phyloP scores from a whole-genome alignment of 192 early-diverging fungal species.

The Diversispora eburnea region DNA sequence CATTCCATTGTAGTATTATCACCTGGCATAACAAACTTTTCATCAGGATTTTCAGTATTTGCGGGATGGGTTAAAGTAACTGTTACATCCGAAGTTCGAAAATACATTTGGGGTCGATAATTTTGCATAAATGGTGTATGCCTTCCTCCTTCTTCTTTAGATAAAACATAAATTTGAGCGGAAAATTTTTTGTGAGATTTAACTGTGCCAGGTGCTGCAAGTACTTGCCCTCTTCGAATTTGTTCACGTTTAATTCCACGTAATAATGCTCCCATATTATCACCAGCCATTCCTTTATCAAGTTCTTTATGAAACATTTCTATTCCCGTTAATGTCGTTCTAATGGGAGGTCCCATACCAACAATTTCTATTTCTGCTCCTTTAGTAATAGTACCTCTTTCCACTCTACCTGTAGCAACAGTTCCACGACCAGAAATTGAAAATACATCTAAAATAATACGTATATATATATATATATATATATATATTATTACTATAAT shows the following conservation, averaged over 20 bases:
- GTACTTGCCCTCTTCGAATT: conserved; percentile 90
- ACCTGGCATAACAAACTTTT: conserved; percentile 98
- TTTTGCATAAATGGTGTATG: conserved; percentile 97
- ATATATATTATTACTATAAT: too few species aligned
- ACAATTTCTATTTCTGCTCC: conserved; percentile 96
- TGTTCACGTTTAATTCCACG: conserved; percentile 98
- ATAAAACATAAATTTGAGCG: conserved; percentile 90
- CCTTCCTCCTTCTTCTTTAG: conserved; percentile 97
- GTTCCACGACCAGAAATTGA: conserved; percentile 98
- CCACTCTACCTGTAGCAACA: conserved; percentile 92
- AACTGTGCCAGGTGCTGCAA: conserved; percentile 88
- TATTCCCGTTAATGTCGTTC: conserved; percentile 95
- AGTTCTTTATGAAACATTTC: conserved; percentile 99
- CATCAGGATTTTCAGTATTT: conserved; percentile 80
- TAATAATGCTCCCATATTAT: conserved; percentile 96
- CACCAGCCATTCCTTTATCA: conserved; percentile 93
- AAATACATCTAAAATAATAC: conserved; percentile 73
- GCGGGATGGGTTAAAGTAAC: conserved; percentile 72
- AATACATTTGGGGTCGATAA: conserved; percentile 95
- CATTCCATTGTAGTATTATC: conserved; percentile 90
- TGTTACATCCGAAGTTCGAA: conserved; percentile 94
- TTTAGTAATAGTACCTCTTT: conserved; percentile 89
- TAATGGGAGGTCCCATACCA: conserved; percentile 82
- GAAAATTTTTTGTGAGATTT: conserved; percentile 94
- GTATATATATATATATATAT: not conserved